A percentile compares a stretch with the other conserved stretches of the same genome.
phyloP scores from a whole-genome alignment of 805 yeast species.

The Wickerhamomyces mucosus region DNA sequence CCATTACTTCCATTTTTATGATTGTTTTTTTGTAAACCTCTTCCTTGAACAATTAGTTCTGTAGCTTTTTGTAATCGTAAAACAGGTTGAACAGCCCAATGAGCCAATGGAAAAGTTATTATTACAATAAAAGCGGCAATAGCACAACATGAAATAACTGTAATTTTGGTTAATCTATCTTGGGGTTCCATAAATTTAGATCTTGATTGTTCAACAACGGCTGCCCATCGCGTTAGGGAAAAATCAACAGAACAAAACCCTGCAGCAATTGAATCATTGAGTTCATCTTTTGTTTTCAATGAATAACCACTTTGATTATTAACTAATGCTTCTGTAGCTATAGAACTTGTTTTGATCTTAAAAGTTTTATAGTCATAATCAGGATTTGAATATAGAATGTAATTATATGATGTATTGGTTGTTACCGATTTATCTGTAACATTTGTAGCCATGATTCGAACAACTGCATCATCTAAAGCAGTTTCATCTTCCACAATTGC shows the following conservation, averaged over 20 bases:
- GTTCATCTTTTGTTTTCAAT: conserved; percentile 27
- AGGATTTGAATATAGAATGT: conserved; percentile 25
- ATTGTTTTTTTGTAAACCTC: conserved; percentile 24
- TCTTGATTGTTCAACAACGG: conserved; percentile 57
- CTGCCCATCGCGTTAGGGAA: conserved; percentile 52
- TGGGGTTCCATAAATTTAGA: conserved; percentile 54
- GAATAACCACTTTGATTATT: conserved; percentile 32
- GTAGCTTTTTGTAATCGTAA: conserved; percentile 74
- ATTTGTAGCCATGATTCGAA: conserved; percentile 15
- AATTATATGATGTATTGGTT: conserved; percentile 26
- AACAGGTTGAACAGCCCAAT: conserved; percentile 78
- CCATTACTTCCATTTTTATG: conserved; percentile 8
- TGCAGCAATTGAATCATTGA: conserved; percentile 36
- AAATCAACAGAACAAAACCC: conserved; percentile 44
- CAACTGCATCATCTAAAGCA: conserved; percentile 4
- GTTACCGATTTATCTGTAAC: conserved; percentile 14
- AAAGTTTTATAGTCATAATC: conserved; percentile 11
- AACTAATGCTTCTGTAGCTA: conserved; percentile 27
- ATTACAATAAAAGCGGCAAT: conserved; percentile 66
- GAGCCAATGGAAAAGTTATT: conserved; percentile 75
- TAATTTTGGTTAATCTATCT: conserved; percentile 50
- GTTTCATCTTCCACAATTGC: conserved; percentile 19
- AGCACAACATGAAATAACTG: conserved; percentile 70
- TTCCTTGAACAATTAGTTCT: conserved; percentile 38
- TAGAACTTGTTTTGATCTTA: conserved; percentile 22